A percentile compares a stretch with the other conserved stretches of the same genome.
These are phyloP conservation scores for Umbelopsis sp. DNA, from an alignment of 192 early-diverging fungal genomes.

Conservation along the genomic window DNA sequence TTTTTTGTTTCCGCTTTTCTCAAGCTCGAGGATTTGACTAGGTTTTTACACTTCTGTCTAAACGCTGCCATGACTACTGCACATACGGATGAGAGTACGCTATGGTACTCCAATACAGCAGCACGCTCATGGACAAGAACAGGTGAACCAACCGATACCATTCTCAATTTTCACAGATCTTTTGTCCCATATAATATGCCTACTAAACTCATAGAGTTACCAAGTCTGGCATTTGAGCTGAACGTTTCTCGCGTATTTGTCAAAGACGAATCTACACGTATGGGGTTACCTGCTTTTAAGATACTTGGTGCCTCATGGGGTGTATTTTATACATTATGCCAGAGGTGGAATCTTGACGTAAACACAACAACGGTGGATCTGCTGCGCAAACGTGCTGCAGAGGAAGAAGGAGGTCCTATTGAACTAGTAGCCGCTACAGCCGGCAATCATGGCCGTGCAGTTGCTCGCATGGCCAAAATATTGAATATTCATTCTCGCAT, in stretches of 20 bases:
- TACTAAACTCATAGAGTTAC: not conserved
- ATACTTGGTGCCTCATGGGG: slow-evolving; percentile 7
- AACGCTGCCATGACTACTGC: not conserved
- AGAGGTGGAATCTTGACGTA: not conserved
- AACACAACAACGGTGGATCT: not conserved
- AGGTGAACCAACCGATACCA: not conserved
- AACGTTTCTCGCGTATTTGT: not conserved
- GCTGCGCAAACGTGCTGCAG: not conserved
- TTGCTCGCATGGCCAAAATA: slow-evolving; percentile 2
- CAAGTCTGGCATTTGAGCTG: not conserved
- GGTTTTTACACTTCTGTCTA: too few species aligned
- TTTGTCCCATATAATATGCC: not conserved
- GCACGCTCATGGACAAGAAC: not conserved
- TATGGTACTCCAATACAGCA: not conserved
- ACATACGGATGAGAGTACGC: not conserved
- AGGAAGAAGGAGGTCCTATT: not conserved
- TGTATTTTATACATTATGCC: not conserved
- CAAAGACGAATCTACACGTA: slow-evolving; percentile 1
- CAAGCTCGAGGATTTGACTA: too few species aligned
- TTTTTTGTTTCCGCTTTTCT: too few species aligned
- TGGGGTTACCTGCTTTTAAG: not conserved
- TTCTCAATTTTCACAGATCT: not conserved
- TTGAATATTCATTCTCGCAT: not conserved
- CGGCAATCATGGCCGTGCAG: slow-evolving; percentile 3
- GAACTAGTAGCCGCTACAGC: not conserved